These are phyloP conservation scores for Pythium biforme DNA, from an alignment of 352 stramenopile species.

Conservation along the genomic window DNA sequence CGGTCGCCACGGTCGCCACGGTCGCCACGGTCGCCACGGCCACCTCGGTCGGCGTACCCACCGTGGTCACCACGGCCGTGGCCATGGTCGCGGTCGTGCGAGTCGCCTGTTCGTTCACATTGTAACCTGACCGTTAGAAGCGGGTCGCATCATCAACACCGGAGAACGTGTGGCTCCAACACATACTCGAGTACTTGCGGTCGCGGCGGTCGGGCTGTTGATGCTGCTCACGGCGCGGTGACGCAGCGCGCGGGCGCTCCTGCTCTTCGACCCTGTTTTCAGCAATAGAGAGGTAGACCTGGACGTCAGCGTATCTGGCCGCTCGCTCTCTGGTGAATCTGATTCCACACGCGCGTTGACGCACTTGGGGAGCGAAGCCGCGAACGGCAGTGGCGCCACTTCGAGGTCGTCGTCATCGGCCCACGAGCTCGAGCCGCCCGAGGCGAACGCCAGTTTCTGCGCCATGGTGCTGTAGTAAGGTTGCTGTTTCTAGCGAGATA, in stretches of 20 bases:
- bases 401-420: slow-evolving; percentile 79
- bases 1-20: slow-evolving; percentile 18
- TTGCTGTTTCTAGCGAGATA: neutral
- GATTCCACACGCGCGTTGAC: no score
- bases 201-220: slow-evolving; percentile 26
- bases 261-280: slow-evolving; percentile 34
- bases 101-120: slow-evolving; percentile 14
- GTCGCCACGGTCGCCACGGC: slow-evolving; percentile 21
- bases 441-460: slow-evolving; percentile 44
- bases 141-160: neutral
- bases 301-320: slow-evolving; percentile 6
- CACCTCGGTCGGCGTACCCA: slow-evolving; percentile 27
- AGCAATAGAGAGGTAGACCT: slow-evolving; percentile 5
- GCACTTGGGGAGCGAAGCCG: slow-evolving; percentile 39
- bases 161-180: neutral
- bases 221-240: slow-evolving; percentile 16
- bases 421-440: slow-evolving; percentile 63
- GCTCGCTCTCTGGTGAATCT: neutral
- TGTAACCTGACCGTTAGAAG: neutral
- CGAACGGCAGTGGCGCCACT: slow-evolving; percentile 40
- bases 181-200: slow-evolving; percentile 26
- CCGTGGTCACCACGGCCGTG: neutral
- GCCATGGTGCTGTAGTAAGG: slow-evolving; percentile 35
- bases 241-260: slow-evolving; percentile 18
- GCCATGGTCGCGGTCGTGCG: slow-evolving; percentile 30